These are phyloP conservation scores for Cucurbita moschata DNA, from an alignment of 306 rosid species.

Conservation along the genomic window DNA sequence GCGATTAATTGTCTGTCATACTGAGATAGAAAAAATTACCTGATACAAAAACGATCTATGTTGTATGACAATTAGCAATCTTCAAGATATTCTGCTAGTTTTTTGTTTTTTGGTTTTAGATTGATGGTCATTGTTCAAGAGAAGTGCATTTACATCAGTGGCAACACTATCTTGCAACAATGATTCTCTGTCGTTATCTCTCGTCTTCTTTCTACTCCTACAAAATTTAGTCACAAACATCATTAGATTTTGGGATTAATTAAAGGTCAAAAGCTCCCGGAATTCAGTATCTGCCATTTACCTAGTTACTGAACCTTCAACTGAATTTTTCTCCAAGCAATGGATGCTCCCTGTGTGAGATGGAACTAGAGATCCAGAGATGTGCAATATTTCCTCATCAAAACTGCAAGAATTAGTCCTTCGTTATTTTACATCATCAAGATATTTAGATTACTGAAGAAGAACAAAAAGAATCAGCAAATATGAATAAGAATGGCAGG, in stretches of 20 bases:
- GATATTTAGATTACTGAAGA: not conserved
- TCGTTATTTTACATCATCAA: not conserved
- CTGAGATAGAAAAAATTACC: slow-evolving; percentile 11
- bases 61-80: not conserved
- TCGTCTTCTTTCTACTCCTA: slow-evolving; percentile 33
- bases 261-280: not conserved
- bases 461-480: not conserved
- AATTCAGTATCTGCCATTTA: slow-evolving; percentile 11
- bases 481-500: not conserved
- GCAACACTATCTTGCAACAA: slow-evolving; percentile 6
- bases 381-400: slow-evolving; percentile 57
- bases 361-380: slow-evolving; percentile 56
- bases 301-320: slow-evolving; percentile 30
- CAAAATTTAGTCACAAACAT: not conserved
- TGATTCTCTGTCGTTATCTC: slow-evolving; percentile 26
- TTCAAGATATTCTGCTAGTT: slow-evolving; percentile 19
- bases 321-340: slow-evolving; percentile 47
- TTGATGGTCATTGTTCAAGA: slow-evolving; percentile 14
- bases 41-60: not conserved
- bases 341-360: slow-evolving; percentile 55
- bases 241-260: not conserved
- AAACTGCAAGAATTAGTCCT: slow-evolving; percentile 35
- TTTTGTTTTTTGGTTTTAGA: slow-evolving; percentile 19
- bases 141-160: slow-evolving; percentile 9
- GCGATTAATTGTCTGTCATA: not conserved